Evolutionary conservation across 352 stramenopile genomes (phyloP).

Genomic region (Hyaloperonospora arabidopsidis): DNA sequence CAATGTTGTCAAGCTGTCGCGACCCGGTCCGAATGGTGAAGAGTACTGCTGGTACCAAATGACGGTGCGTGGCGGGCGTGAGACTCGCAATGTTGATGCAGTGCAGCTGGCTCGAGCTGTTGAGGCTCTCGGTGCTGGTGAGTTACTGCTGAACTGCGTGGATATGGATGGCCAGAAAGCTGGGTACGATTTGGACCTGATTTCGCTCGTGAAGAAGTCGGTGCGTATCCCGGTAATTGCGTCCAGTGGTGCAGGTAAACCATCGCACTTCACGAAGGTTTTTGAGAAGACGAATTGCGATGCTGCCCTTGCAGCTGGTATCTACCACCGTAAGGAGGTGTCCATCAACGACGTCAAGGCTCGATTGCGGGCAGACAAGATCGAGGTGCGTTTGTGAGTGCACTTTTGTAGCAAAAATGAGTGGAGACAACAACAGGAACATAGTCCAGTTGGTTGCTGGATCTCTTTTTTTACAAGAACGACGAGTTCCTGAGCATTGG

Average conservation of each 20-base stretch:
- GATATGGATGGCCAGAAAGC: constrained; percentile 97
- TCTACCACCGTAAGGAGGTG: constrained; percentile 97
- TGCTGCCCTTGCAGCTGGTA: constrained; percentile 95
- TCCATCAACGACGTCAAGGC: constrained; percentile 92
- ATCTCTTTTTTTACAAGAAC: too few relatives aligned
- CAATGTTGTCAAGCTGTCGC: constrained; percentile 58
- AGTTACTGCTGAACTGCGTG: constrained; percentile 98
- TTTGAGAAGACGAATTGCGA: constrained; percentile 89
- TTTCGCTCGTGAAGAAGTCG: constrained; percentile 66
- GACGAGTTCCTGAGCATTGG: too few relatives aligned
- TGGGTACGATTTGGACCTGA: constrained; percentile 75
- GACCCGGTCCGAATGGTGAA: constrained; percentile 89
- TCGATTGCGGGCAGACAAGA: constrained; percentile 65
- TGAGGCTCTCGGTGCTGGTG: constrained; percentile 91
- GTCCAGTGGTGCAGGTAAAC: constrained; percentile 91
- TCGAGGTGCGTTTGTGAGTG: constrained; percentile 57
- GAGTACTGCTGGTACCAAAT: constrained; percentile 96
- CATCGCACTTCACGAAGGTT: constrained; percentile 92
- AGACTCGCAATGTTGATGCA: constrained; percentile 84
- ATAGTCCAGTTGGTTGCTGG: too few relatives aligned
- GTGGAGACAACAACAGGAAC: too few relatives aligned
- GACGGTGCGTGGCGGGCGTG: constrained; percentile 93
- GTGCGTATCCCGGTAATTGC: constrained; percentile 97
- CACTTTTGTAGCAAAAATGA: constrained; percentile 1
- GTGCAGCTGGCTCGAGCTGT: constrained; percentile 81